These are phyloP conservation scores for Apiospora phragmitis DNA, from an alignment of 2,329 filamentous ascomycete species.

Conservation along the genomic window DNA sequence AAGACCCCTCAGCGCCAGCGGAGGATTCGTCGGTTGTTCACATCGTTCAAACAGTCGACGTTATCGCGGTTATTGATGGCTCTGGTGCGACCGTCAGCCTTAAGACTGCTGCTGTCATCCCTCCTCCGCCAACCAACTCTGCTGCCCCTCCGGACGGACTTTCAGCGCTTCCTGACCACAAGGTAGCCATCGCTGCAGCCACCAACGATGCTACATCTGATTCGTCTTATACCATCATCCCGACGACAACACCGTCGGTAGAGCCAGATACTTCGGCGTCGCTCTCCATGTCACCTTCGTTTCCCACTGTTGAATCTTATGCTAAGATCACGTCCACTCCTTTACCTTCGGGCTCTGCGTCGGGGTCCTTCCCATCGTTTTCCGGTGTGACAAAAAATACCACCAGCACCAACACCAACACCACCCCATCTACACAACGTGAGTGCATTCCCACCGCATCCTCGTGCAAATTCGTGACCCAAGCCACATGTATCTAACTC, in stretches of 20 bases:
- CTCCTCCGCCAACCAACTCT: conserved; percentile 37
- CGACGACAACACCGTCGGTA: conserved; percentile 16
- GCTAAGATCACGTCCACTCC: conserved; percentile 16
- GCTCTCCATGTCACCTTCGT: conserved; percentile 17
- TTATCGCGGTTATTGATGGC: conserved; percentile 53
- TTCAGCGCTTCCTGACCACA: neutral
- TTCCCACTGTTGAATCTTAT: conserved; percentile 17
- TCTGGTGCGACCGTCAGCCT: conserved; percentile 45
- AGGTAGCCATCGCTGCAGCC: conserved; percentile 7
- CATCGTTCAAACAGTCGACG: conserved; percentile 56
- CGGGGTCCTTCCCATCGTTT: conserved; percentile 13
- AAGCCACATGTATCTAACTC: neutral
- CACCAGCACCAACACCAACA: neutral
- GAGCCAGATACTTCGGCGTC: conserved; percentile 12
- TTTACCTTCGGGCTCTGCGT: conserved; percentile 10
- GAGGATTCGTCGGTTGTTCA: conserved; percentile 36
- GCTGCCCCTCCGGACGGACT: conserved; percentile 25
- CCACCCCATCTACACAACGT: conserved; percentile 8
- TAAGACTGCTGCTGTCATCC: conserved; percentile 42
- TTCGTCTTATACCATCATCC: neutral
- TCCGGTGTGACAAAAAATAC: conserved; percentile 11
- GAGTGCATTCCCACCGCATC: neutral
- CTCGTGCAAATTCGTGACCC: neutral
- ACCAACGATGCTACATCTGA: conserved; percentile 14
- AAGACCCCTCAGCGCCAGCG: conserved; percentile 11